Evolutionary conservation across 345 rosid genomes (phyloP), one percentile per base, ranked within the genome.

Genomic region (Eucalyptus erythrocorys): DNA sequence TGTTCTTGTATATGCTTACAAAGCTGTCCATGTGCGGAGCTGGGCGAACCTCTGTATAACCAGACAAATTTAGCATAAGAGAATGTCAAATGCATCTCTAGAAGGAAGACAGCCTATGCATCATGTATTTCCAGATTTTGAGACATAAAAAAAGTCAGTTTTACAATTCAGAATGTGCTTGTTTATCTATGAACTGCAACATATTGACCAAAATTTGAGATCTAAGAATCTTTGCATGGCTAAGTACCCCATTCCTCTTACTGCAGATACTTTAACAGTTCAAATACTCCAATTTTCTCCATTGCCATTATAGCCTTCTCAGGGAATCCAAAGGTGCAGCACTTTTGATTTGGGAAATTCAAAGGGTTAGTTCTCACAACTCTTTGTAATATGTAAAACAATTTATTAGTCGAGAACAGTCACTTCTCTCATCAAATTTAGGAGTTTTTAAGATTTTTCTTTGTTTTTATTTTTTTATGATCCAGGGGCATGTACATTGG

Each of bases 11-110:
- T 64, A 97, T 94, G 49, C 91, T 93, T 86, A 97, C 98, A 92
- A 98, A 93, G 89, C 92, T 98, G 90, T 98, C 98, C 98, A 98
- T 95, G 91, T 97, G 98, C 48, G 97, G 97, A 91, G 99, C 95
- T 89, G 96, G 89, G 43, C 96, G 95, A 91, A 97, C 89, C 95
- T 97, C 99, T 98, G 89, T 59, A 13, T 49, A 30, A 48, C 32
- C 89, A 85, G 45, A 91, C 76, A 22, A 10, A 51, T 22, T 12
- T 85, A 48, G 37, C 89, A 30, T 76, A 43, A 89, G 24, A 42
- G 32, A 61, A 30, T 11, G 3, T 8, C 42, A 16, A 87, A 85
- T 85, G 42, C 42, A 22, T 21, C 51, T 45, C 49, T 2, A 48
- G 51, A 51, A 12, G 22, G 32, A 5, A 85, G 55, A 15, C 27